Evolutionary conservation across 371 early-diverging fungal genomes (phyloP).

Genomic region (Mucor velutinosus): DNA sequence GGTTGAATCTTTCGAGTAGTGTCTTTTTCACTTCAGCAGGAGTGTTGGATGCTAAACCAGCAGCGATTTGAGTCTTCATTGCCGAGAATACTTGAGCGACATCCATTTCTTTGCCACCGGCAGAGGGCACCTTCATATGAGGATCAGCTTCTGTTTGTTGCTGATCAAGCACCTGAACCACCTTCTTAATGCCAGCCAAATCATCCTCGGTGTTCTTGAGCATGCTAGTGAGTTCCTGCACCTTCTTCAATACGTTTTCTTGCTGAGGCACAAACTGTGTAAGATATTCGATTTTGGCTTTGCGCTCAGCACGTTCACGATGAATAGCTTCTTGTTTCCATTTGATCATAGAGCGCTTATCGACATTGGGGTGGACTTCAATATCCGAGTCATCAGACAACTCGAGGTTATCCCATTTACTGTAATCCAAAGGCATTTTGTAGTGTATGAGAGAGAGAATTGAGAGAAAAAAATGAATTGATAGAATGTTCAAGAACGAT

Average conservation of each 20-base stretch:
- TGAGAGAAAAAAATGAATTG: background rate
- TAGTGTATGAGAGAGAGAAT: background rate
- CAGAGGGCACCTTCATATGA: constrained; percentile 1
- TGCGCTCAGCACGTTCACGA: constrained; percentile 83
- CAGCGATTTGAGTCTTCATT: constrained; percentile 30
- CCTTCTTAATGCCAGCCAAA: constrained; percentile 27
- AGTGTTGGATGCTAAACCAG: constrained; percentile 20
- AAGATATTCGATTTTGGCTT: constrained; percentile 70
- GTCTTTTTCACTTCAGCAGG: constrained; percentile 34
- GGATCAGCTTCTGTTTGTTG: constrained; percentile 13
- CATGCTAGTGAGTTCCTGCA: constrained; percentile 34
- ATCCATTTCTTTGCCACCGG: background rate
- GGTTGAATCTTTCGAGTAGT: constrained; percentile 15
- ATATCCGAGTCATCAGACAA: constrained; percentile 96
- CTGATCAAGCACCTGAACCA: constrained; percentile 7
- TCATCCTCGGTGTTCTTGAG: constrained; percentile 14
- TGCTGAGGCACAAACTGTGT: constrained; percentile 61
- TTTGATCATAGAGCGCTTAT: constrained; percentile 91
- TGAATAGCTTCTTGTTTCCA: constrained; percentile 93
- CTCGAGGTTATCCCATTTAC: constrained; percentile 97
- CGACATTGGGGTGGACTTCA: constrained; percentile 95
- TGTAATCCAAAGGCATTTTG: constrained; percentile 72
- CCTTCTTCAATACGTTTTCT: constrained; percentile 49
- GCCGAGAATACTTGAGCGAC: constrained; percentile 24
- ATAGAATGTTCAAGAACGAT: background rate